These are phyloP conservation scores for Amanita pallidorosea DNA, from an alignment of 768 basidiomycete genomes.

Conservation along the genomic window DNA sequence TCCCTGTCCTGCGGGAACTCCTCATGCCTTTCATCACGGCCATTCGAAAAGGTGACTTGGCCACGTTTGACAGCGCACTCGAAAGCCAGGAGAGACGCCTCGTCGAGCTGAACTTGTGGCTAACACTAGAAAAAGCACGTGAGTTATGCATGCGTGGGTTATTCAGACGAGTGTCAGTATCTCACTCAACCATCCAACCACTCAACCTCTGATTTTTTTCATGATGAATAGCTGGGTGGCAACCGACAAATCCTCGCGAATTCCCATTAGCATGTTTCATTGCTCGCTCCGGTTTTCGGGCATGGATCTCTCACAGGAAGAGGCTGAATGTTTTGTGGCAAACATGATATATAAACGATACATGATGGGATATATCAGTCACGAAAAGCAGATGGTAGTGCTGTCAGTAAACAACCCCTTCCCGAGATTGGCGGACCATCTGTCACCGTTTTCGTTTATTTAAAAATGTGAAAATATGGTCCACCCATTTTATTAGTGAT, in stretches of 20 bases:
- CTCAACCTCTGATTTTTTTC: neutral
- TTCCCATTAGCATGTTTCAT: constrained; percentile 77
- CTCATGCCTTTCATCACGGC: constrained; percentile 77
- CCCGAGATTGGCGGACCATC: constrained; percentile 58
- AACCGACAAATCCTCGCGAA: constrained; percentile 59
- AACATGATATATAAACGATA: constrained; percentile 93
- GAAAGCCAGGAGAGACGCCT: constrained; percentile 60
- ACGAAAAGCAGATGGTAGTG: constrained; percentile 92
- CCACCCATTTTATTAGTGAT: too few species aligned
- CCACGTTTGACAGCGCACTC: constrained; percentile 72
- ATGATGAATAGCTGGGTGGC: constrained; percentile 60
- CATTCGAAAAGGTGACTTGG: constrained; percentile 67
- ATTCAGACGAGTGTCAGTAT: constrained; percentile 64
- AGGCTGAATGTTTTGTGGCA: constrained; percentile 88
- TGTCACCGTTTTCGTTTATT: constrained; percentile 31
- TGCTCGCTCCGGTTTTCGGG: constrained; percentile 64
- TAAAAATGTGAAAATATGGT: too few species aligned
- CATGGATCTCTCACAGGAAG: constrained; percentile 59
- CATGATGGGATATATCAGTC: constrained; percentile 93
- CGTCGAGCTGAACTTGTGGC: constrained; percentile 79
- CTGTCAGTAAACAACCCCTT: constrained; percentile 59
- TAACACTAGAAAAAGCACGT: constrained; percentile 79
- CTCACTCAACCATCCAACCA: neutral
- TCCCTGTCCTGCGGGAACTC: constrained; percentile 61
- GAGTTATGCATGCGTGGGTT: constrained; percentile 80